Percentiles rank a stretch among this genome's conserved stretches.
Conservation (phyloP, 441 rosid genomes). For the Populus hybrid region DNA sequence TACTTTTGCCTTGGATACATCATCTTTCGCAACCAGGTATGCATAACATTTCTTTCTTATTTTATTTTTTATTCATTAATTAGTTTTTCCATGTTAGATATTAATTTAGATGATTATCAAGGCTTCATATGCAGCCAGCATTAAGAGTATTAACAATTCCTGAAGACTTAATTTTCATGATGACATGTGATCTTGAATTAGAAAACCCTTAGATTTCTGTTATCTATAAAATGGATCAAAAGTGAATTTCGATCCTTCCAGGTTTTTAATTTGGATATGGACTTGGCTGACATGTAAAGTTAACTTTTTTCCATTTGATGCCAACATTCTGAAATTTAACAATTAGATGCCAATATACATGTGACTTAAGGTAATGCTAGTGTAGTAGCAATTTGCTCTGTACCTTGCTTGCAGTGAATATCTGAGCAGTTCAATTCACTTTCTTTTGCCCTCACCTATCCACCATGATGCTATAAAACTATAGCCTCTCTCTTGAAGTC, state of each 20-base stretch:
- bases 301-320: background rate
- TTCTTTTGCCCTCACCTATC: background rate
- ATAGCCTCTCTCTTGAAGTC: background rate
- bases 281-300: background rate
- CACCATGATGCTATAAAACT: background rate
- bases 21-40: conserved; percentile 87
- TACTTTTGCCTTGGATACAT: conserved; percentile 79
- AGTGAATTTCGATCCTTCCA: background rate
- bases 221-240: background rate
- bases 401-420: background rate
- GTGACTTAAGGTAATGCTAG: background rate
- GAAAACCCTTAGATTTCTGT: background rate
- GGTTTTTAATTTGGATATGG: conserved; percentile 4
- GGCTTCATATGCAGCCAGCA: background rate
- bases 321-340: background rate
- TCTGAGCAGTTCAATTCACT: background rate
- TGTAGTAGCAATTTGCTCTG: background rate
- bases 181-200: background rate
- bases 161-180: background rate
- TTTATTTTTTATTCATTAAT: background rate
- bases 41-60: conserved; percentile 1
- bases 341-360: background rate
- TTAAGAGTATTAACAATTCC: background rate
- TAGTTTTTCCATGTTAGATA: background rate
- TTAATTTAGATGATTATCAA: background rate